Evolutionary conservation across 768 basidiomycete species (phyloP).

Genomic region (Cystobasidium ongulense): DNA sequence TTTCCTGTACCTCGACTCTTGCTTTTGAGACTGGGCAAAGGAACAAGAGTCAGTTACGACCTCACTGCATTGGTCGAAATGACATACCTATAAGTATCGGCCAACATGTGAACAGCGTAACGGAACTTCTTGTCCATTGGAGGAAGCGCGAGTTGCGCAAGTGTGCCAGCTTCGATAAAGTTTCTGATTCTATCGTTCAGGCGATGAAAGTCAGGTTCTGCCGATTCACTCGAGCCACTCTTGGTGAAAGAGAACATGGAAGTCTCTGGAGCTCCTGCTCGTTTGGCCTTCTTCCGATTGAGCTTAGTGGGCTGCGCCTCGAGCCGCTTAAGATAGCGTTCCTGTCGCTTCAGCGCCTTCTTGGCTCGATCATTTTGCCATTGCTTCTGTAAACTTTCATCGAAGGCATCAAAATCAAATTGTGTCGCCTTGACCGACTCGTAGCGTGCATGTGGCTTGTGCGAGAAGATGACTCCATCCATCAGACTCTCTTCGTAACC

Average conservation of each 20-base stretch:
- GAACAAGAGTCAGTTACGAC: not conserved
- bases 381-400: constrained; percentile 16
- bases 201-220: constrained; percentile 21
- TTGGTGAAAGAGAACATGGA: not conserved
- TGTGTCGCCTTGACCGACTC: not conserved
- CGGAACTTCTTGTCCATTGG: constrained; percentile 30
- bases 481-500: not conserved
- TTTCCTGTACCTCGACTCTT: constrained; percentile 9
- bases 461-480: not conserved
- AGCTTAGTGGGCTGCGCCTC: constrained; percentile 4
- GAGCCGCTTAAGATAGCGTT: not conserved
- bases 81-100: constrained; percentile 23
- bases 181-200: not conserved
- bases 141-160: not conserved
- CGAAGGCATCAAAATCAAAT: constrained; percentile 14
- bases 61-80: not conserved
- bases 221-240: not conserved
- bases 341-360: constrained; percentile 15
- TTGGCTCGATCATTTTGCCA: constrained; percentile 17
- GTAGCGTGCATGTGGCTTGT: not conserved
- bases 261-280: not conserved
- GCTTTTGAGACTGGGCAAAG: constrained; percentile 7
- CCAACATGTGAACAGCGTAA: constrained; percentile 22
- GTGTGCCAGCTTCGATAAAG: not conserved
- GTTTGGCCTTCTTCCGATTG: constrained; percentile 25